Conservation (phyloP, 129 eudicot genomes). For the Solidago caesia region DNA sequence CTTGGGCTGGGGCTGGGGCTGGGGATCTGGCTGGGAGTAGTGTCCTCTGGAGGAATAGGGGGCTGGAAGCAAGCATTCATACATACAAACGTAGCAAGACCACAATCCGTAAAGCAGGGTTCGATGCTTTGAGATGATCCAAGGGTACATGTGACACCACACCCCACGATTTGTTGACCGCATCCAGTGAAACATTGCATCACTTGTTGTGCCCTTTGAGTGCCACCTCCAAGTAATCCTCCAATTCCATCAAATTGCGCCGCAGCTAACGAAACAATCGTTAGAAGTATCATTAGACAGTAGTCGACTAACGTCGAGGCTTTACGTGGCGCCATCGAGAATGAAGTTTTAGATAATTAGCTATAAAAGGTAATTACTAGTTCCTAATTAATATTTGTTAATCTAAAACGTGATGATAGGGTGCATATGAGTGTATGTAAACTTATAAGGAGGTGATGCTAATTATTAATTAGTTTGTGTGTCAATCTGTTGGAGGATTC, state of each 20-base stretch:
- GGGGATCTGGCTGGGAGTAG: neutral
- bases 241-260: conserved; percentile 26
- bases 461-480: neutral
- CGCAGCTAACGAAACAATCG: neutral
- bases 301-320: neutral
- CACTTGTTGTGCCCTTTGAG: conserved; percentile 29
- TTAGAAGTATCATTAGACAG: neutral
- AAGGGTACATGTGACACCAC: conserved; percentile 39
- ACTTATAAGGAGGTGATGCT: neutral
- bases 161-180: conserved; percentile 35
- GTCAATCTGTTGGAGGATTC: conserved; percentile 8
- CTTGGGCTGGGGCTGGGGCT: neutral
- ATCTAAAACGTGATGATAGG: neutral
- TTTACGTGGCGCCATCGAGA: conserved; percentile 16
- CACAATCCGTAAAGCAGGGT: conserved; percentile 38
- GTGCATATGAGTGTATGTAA: neutral
- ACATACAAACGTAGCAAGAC: conserved; percentile 38
- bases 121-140: conserved; percentile 40
- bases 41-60: conserved; percentile 14
- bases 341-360: neutral
- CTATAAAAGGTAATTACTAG: neutral
- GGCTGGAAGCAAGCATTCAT: conserved; percentile 36
- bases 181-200: conserved; percentile 45
- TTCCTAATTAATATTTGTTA: neutral
- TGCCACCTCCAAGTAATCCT: conserved; percentile 19